Conservation (phyloP, 495 filamentous ascomycete genomes). For the Xylaria nigripes region DNA sequence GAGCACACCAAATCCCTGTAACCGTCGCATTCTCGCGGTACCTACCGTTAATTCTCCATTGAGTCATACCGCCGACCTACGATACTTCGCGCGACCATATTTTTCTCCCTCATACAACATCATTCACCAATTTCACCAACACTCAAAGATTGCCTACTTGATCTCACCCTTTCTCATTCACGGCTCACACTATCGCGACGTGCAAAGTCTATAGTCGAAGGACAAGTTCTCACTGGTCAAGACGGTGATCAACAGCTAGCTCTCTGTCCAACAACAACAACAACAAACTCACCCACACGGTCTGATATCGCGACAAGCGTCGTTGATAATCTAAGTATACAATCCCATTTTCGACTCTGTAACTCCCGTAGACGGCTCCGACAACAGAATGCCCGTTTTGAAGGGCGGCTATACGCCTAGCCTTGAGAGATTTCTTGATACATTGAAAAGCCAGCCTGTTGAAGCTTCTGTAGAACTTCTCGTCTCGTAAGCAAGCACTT, state of each 20-base stretch:
- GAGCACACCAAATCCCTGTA: too few species aligned
- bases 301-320: background rate
- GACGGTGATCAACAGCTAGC: background rate
- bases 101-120: too few species aligned
- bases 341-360: background rate
- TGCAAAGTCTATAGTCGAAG: too few species aligned
- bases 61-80: too few species aligned
- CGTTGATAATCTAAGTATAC: background rate
- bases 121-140: too few species aligned
- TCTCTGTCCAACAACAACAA: background rate
- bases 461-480: slow-evolving; percentile 75
- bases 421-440: slow-evolving; percentile 66
- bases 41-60: too few species aligned
- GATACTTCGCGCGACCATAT: too few species aligned
- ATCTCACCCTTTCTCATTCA: too few species aligned
- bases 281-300: background rate
- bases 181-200: too few species aligned
- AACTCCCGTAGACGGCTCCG: background rate
- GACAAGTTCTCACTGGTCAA: background rate
- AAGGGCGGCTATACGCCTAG: slow-evolving; percentile 52
- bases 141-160: too few species aligned
- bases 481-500: slow-evolving; percentile 53
- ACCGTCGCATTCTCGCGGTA: too few species aligned
- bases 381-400: slow-evolving; percentile 31
- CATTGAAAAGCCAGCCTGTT: slow-evolving; percentile 58